These are phyloP conservation scores for Lipomyces spencermartinsiae DNA, from an alignment of 805 yeast species.

Conservation along the genomic window DNA sequence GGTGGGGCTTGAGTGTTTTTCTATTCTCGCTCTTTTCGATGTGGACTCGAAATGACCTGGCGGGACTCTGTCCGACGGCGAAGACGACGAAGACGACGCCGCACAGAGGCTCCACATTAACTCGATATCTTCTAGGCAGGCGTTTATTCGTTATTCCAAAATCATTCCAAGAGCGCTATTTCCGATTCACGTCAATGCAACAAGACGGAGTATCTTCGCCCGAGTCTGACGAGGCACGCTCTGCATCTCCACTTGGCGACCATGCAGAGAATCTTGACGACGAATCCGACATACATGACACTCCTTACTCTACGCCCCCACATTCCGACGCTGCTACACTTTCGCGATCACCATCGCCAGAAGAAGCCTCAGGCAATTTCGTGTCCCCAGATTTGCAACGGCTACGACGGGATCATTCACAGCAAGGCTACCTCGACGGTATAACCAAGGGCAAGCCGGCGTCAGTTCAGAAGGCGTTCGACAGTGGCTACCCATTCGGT, in stretches of 20 bases:
- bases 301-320: background rate
- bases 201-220: background rate
- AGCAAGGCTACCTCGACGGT: conserved; percentile 87
- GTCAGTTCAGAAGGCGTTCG: conserved; percentile 80
- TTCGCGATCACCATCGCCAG: background rate
- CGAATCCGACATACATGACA: background rate
- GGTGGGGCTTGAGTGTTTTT: background rate
- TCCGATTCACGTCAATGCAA: background rate
- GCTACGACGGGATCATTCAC: conserved; percentile 62
- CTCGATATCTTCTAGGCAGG: background rate
- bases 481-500: conserved; percentile 77
- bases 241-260: background rate
- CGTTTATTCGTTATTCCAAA: background rate
- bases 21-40: too few species aligned
- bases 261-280: background rate
- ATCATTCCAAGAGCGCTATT: background rate
- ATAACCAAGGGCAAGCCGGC: conserved; percentile 68
- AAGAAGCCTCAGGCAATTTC: background rate
- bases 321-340: background rate
- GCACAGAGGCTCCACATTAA: background rate
- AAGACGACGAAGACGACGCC: background rate
- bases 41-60: too few species aligned
- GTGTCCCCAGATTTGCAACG: conserved; percentile 34
- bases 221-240: background rate
- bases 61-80: background rate